phyloP scores from a whole-genome alignment of 2,329 filamentous ascomycete genomes.

The Aspergillus proliferans region DNA sequence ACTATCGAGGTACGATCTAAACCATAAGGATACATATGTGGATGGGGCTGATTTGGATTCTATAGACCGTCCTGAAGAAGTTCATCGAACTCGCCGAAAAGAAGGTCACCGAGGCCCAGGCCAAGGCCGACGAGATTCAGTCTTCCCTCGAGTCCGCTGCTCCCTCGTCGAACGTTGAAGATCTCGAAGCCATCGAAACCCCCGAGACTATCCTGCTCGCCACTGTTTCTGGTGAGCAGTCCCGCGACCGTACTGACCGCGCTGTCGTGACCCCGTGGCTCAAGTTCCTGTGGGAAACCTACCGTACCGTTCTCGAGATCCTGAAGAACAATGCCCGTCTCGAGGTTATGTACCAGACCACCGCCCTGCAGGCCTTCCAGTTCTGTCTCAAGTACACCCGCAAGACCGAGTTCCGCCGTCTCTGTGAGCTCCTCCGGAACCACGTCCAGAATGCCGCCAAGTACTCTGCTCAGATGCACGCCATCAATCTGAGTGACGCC shows the following conservation, averaged over 20 bases:
- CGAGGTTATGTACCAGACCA: conserved; percentile 97
- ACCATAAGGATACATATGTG: neutral
- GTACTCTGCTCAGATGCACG: conserved; percentile 98
- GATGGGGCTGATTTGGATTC: neutral
- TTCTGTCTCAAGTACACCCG: conserved; percentile 97
- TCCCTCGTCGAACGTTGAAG: conserved; percentile 72
- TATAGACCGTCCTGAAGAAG: conserved; percentile 81
- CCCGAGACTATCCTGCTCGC: conserved; percentile 96
- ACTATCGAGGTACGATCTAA: conserved; percentile 72
- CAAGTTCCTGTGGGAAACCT: conserved; percentile 99
- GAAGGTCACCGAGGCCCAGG: conserved; percentile 92
- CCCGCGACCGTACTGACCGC: conserved; percentile 91
- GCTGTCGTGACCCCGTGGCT: conserved; percentile 98
- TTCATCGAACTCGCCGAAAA: conserved; percentile 96
- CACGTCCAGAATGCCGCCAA: conserved; percentile 99
- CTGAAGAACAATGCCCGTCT: conserved; percentile 97
- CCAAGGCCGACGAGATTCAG: conserved; percentile 93
- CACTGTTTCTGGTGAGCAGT: conserved; percentile 96
- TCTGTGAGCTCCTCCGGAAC: conserved; percentile 96
- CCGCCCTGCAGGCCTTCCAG: conserved; percentile 95
- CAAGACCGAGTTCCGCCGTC: conserved; percentile 98
- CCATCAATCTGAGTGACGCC: conserved; percentile 96
- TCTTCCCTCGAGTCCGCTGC: conserved; percentile 71
- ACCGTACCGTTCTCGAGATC: conserved; percentile 95
- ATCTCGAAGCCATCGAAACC: conserved; percentile 94